These are phyloP conservation scores for Fistulinella cinereoalba DNA, from an alignment of 1,284 basidiomycete species.

Conservation along the genomic window DNA sequence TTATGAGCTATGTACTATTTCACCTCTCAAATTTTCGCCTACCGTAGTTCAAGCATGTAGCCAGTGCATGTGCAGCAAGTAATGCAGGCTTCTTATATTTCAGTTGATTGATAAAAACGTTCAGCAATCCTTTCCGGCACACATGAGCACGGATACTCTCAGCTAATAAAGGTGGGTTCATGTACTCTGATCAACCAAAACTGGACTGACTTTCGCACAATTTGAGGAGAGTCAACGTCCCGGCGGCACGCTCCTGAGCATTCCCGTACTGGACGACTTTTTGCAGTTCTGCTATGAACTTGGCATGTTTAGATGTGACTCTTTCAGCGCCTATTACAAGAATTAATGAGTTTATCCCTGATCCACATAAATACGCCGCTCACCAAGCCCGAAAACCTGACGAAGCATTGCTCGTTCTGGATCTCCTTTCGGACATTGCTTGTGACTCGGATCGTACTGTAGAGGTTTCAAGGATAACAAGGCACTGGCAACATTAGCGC, in stretches of 20 bases:
- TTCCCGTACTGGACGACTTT: conserved; percentile 1
- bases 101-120: conserved; percentile 10
- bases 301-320: conserved; percentile 2
- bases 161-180: conserved; percentile 5
- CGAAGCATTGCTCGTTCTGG: conserved; percentile 5
- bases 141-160: conserved; percentile 3
- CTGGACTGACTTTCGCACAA: conserved; percentile 11
- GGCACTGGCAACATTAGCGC: conserved; percentile 17
- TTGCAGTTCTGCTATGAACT: conserved; percentile 12
- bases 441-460: background rate
- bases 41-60: conserved; percentile 17
- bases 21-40: background rate
- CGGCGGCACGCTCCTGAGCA: conserved; percentile 12
- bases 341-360: background rate
- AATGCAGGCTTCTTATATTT: conserved; percentile 6
- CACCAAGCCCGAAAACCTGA: conserved; percentile 22
- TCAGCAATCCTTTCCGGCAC: background rate
- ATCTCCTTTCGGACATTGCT: background rate
- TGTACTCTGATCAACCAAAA: background rate
- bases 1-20: background rate
- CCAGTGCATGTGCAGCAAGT: conserved; percentile 11
- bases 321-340: conserved; percentile 4
- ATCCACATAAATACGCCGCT: background rate
- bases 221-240: conserved; percentile 20
- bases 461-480: conserved; percentile 5